A percentile compares a stretch with the other conserved stretches of the same genome.
These are phyloP conservation scores for Petunia hybrid DNA, from an alignment of 305 asterid species.

Conservation along the genomic window DNA sequence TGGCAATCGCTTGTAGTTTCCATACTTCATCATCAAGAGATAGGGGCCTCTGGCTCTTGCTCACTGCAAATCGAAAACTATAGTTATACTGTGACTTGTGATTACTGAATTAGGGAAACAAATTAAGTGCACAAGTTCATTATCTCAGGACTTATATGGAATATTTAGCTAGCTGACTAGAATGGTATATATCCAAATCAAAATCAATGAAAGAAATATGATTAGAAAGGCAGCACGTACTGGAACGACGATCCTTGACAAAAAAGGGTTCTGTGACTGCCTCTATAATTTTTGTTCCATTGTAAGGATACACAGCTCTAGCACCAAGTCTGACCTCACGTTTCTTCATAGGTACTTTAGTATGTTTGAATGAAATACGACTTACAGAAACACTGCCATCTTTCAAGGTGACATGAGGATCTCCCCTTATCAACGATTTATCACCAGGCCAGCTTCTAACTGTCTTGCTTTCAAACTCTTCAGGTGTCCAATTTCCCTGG, in stretches of 20 bases:
- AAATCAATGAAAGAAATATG: background rate
- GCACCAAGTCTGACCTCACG: constrained; percentile 35
- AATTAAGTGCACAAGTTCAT: background rate
- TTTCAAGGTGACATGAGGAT: constrained; percentile 28
- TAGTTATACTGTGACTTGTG: too few species aligned
- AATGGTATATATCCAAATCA: background rate
- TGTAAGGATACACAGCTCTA: background rate
- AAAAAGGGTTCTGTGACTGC: constrained; percentile 41
- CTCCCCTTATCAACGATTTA: constrained; percentile 29
- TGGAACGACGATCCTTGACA: constrained; percentile 36
- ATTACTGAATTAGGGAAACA: background rate
- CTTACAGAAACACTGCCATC: constrained; percentile 35
- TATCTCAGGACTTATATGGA: background rate
- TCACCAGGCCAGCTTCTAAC: constrained; percentile 8
- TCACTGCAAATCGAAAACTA: background rate
- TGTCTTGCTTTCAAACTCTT: constrained; percentile 17
- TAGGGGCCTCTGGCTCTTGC: background rate
- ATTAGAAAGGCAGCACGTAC: constrained; percentile 8
- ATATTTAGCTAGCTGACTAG: background rate
- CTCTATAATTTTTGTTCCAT: constrained; percentile 3
- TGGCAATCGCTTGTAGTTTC: constrained; percentile 9
- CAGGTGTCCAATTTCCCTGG: constrained; percentile 5
- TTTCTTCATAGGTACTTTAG: background rate
- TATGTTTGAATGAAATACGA: constrained; percentile 33
- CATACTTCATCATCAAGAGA: constrained; percentile 7